Conservation (phyloP, 441 rosid genomes). For the Erodium trifolium region DNA sequence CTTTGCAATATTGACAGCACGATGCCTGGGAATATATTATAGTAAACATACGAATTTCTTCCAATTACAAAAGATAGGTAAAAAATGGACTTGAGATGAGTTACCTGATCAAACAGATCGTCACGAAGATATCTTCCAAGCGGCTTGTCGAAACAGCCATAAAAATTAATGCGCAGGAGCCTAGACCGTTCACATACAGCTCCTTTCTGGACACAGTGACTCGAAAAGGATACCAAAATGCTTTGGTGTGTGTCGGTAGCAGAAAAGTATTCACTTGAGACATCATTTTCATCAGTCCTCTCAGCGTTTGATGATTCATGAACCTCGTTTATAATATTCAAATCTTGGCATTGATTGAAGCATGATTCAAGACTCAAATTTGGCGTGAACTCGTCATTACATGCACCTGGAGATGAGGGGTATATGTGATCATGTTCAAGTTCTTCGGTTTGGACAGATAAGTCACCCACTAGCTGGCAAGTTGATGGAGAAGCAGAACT, state of each 20-base stretch:
- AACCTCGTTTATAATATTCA: slow-evolving; percentile 22
- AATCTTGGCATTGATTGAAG: slow-evolving; percentile 28
- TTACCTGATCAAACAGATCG: slow-evolving; percentile 84
- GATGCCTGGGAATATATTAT: slow-evolving; percentile 37
- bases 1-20: slow-evolving; percentile 68
- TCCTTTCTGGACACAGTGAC: slow-evolving; percentile 93
- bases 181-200: slow-evolving; percentile 92
- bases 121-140: slow-evolving; percentile 86
- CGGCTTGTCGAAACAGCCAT: slow-evolving; percentile 92
- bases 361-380: slow-evolving; percentile 25
- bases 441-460: slow-evolving; percentile 32
- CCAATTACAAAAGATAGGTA: neutral
- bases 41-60: neutral
- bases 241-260: slow-evolving; percentile 91
- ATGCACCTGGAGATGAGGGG: slow-evolving; percentile 22
- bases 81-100: slow-evolving; percentile 27
- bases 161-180: slow-evolving; percentile 89
- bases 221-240: slow-evolving; percentile 94
- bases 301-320: slow-evolving; percentile 33
- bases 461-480: slow-evolving; percentile 16
- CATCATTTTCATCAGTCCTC: slow-evolving; percentile 34
- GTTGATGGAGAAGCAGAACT: no score
- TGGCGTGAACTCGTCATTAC: slow-evolving; percentile 24
- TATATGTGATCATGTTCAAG: slow-evolving; percentile 5
- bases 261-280: slow-evolving; percentile 61